phyloP scores from a whole-genome alignment of 495 filamentous ascomycete species.

The Lophium mytilinum region DNA sequence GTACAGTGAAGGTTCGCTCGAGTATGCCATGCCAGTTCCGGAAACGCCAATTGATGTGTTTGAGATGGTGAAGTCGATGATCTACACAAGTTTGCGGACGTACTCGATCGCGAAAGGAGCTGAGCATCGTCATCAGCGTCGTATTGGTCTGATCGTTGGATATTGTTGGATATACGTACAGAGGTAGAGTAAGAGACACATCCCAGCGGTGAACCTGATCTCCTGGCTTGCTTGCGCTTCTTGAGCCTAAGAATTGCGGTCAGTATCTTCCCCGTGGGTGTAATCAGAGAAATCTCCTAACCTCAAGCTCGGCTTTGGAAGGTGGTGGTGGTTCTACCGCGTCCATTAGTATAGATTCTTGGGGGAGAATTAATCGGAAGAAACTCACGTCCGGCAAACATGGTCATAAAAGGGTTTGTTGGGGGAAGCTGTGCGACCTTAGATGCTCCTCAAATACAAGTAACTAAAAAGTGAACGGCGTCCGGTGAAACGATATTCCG shows the following conservation, averaged over 20 bases:
- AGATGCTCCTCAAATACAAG: background rate
- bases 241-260: constrained; percentile 38
- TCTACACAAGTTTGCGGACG: constrained; percentile 62
- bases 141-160: background rate
- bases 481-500: no score
- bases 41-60: no score
- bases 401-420: background rate
- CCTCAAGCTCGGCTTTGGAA: constrained; percentile 23
- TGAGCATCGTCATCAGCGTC: constrained; percentile 28
- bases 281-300: background rate
- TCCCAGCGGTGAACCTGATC: constrained; percentile 49
- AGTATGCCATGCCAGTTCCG: no score
- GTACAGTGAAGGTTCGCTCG: no score
- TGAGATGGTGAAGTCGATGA: background rate
- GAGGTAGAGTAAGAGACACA: constrained; percentile 55
- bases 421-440: background rate
- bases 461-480: no score
- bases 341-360: background rate
- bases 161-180: constrained; percentile 51
- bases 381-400: constrained; percentile 1
- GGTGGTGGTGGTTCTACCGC: constrained; percentile 9
- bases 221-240: constrained; percentile 67
- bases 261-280: background rate
- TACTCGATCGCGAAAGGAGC: constrained; percentile 78
- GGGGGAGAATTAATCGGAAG: background rate